phyloP scores from a whole-genome alignment of 2,329 filamentous ascomycete genomes.

The Paracoccidioides brasiliensis region DNA sequence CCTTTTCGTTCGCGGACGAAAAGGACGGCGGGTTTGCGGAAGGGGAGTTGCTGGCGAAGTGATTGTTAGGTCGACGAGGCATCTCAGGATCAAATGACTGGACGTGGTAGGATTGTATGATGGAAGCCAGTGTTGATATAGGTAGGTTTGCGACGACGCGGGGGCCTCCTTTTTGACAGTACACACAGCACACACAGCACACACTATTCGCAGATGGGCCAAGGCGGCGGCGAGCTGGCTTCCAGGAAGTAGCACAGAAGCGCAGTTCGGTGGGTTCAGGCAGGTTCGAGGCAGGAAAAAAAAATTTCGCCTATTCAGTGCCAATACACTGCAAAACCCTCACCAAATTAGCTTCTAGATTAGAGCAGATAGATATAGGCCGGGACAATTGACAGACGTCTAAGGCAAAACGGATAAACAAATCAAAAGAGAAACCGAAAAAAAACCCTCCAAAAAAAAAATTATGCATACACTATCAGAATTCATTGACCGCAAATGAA shows the following conservation, averaged over 20 bases:
- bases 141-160: background rate
- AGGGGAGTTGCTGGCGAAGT: conserved; percentile 42
- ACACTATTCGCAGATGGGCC: background rate
- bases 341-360: background rate
- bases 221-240: background rate
- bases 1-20: conserved; percentile 43
- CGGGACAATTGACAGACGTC: background rate
- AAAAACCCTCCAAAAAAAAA: background rate
- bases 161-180: background rate
- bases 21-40: conserved; percentile 36
- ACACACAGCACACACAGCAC: background rate
- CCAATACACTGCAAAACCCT: background rate
- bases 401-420: background rate
- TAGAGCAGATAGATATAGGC: background rate
- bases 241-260: background rate
- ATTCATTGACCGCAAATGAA: background rate
- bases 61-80: conserved; percentile 50
- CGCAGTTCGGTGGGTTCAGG: no score
- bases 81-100: conserved; percentile 33
- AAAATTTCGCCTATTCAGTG: background rate
- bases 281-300: background rate
- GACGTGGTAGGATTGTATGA: background rate
- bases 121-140: background rate
- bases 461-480: no score
- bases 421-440: background rate